Base-by-base conservation (phyloP, 495 filamentous ascomycete species). In the Lepraria neglecta region DNA sequence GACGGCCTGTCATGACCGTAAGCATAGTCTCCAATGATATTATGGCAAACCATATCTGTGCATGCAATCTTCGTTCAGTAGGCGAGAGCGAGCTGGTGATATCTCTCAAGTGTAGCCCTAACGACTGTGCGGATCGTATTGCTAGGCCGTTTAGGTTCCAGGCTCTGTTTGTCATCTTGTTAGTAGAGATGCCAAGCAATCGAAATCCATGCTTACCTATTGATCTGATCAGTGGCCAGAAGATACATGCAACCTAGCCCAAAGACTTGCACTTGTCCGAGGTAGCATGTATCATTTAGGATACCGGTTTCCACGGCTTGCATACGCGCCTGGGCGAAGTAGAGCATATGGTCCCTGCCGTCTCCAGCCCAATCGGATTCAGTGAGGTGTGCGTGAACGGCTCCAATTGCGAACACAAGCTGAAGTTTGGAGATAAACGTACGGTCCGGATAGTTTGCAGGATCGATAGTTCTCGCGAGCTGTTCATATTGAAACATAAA, bases 31-130 rank as follows among this genome's bases (percentile, higher is more conserved):
- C 84, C 21, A 87, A 60, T 6, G 76, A 78, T 61, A 82, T 82
- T 17, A 87, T 57, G 10, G 83, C 76, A 76, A 81, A 85, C 84
- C 84, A 87, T 24, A 84, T 75, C 4, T 81, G 80, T 53, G 80
- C 77, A 44, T 82, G 75, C 33, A 80, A 75, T 59, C 84, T 82
- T 58, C 80, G 82, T 31, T 82, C 78, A 21, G 71, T 72, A 58
- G 81, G 75, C 19, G 75, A 70, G 14, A 81, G 74, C 24, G 72
- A 72, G 5, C 67, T 65, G 24, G 76, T 80, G 7, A 80, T 72
- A 62, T 82, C 85, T 44, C 77, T 78, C 40, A 86, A 69, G 68
- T 87, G 81, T 43, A 88, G 67, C 6, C 84, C 84, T n/a, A 87
- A 74, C 11, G 78, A 76, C 58, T 84, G 71, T 0, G 81, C 82